Base-by-base conservation (phyloP, 768 basidiomycete genomes). In the Porphyrellus cyaneotinctus region DNA sequence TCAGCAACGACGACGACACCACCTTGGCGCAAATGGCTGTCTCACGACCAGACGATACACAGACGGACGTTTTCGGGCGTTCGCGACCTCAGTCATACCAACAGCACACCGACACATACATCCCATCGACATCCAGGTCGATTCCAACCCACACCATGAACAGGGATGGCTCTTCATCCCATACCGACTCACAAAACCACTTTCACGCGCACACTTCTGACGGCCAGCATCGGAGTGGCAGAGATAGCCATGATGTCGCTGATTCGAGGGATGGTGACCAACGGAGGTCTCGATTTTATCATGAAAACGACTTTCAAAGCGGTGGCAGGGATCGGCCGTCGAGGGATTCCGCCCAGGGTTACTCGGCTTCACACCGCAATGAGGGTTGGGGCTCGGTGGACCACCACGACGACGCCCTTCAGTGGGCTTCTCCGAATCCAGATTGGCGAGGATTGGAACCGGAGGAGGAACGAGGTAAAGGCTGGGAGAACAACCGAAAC, bases 141-240 rank as follows among this genome's bases (percentile, higher is more conserved):
- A 65, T 72, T 30, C 75, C 75, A 57, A 63, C 73, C 18, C 80
- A 78, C 61, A 76, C 75, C 55, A 67, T 70, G 57, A 78, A 66
- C 63, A 76, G 80, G 61, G 83, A 84, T 47, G 69, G 74, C 12
- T 72, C 78, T 48, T 72, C 79, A 17, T 80, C 82, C 58, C 77
- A 80, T 56, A 41, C 47, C 52, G 62, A 74, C 71, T 61, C 78
- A 73, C 62, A 80, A 74, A 77, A 77, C 52, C 69, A 58, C 47
- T 68, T 62, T 57, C 63, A 70, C 61, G 56, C 65, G 20, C 72
- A 71, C 59, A 43, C 58, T 68, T 68, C 78, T 59, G 82, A 83
- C 56, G 65, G 66, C n/a, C 80, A 82, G 64, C 71, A 74, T 68
- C 80, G 77, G 47, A 66, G 70, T 43, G 70, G 79, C 52, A 78